Base-by-base conservation (phyloP, 495 filamentous ascomycete species). In the Cairneyella variabilis region DNA sequence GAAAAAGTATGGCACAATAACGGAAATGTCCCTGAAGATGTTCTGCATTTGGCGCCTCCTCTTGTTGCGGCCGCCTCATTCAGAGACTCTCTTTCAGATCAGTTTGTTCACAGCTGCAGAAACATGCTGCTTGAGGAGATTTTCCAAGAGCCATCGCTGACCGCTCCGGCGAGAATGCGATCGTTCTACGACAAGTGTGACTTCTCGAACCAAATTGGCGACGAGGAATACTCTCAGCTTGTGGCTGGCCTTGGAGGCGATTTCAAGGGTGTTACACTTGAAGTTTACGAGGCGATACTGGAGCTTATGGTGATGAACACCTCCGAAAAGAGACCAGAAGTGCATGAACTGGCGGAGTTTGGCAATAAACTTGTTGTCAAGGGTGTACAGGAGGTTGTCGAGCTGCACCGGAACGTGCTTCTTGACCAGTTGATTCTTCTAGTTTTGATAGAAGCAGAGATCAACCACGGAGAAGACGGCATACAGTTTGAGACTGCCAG, bases 401-500 rank as follows among this genome's bases (percentile, higher is more conserved):
- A 83, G 41, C 64, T 85, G 5, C 82, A 86, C 53, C 80, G 79
- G 57, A 77, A 79, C 28, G 73, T 91, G 14, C 80, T 95, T 14
- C 82, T 89, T 41, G 86, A 89, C 64, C 78, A 97, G n/a, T 65
- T 96, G 1, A 73, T 91, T n/a, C 71, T 97, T 3, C 76, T 93
- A 10, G 76, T 91, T 16, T 88, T 96, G 57, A 80, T 97, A 66
- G 86, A 89, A 61, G 80, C 80, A 38, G 91, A 92, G 57, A 76
- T 85, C 27, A 81, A 91, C 43, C 77, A 79, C 58, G 78, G 80
- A 25, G 83, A 86, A 23, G 76, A 80, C 12, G 78, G 83, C 1
- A 76, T 80, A 21, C 69, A 79, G 12, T 86, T 92, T 52, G 81
- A 90, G 56, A 76, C 85, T 20, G 76, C 81, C 17, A 69, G 75